A percentile compares a stretch with the other conserved stretches of the same genome.
phyloP scores from a whole-genome alignment of 2,329 filamentous ascomycete species.

The Colletotrichum echinochloae region DNA sequence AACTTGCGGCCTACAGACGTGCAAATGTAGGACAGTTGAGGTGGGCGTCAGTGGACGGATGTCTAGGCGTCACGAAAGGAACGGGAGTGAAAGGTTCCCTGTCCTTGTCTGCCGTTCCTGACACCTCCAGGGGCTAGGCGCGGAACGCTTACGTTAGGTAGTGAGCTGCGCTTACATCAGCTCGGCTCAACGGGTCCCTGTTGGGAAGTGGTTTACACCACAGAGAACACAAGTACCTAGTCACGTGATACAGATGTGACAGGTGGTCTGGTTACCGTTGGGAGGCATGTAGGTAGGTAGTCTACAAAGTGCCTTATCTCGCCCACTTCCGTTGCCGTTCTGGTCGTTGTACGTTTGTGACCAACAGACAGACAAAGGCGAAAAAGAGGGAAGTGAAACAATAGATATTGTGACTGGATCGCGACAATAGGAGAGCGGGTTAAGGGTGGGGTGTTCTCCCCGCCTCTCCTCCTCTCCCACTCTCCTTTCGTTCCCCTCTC shows the following conservation, averaged over 20 bases:
- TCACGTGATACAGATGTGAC: neutral
- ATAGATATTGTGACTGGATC: neutral
- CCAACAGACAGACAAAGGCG: neutral
- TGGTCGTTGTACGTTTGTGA: too few relatives aligned
- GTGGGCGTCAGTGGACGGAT: neutral
- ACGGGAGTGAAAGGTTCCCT: neutral
- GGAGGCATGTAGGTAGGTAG: neutral
- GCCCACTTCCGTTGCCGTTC: too few relatives aligned
- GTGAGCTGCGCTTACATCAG: conserved; percentile 1
- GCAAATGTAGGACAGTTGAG: neutral
- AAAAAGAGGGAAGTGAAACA: neutral
- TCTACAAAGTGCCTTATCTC: neutral
- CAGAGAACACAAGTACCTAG: neutral
- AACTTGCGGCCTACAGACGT: neutral
- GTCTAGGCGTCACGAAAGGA: neutral
- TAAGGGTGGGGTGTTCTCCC: neutral
- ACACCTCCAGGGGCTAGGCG: neutral
- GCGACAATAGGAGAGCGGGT: neutral
- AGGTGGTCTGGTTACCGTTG: neutral
- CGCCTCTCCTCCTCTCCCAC: neutral
- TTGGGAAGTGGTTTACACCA: neutral
- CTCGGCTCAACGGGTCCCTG: neutral
- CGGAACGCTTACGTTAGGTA: conserved; percentile 2
- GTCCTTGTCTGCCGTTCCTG: conserved; percentile 8
- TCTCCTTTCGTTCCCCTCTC: neutral